Evolutionary conservation across 148 eudicot genomes (phyloP).

Genomic region (Limonium bicolor): DNA sequence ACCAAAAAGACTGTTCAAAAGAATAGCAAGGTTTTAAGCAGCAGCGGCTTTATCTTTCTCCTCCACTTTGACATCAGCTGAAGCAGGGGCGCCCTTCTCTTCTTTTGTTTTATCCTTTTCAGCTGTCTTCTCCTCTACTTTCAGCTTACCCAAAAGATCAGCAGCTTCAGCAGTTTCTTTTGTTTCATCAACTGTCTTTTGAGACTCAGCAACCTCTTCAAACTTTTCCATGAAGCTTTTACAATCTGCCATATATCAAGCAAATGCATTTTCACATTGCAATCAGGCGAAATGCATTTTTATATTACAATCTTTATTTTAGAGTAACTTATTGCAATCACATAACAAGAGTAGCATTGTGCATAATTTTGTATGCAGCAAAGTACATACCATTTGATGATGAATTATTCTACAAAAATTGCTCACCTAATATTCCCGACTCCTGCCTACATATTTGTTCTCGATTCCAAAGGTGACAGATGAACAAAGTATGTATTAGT

Average conservation of each 20-base stretch:
- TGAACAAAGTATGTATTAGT: too few relatives aligned
- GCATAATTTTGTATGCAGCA: too few relatives aligned
- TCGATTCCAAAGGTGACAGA: too few relatives aligned
- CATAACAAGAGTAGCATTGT: neutral
- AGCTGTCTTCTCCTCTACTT: slow-evolving; percentile 37
- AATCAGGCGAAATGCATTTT: neutral
- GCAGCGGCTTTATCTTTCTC: too few relatives aligned
- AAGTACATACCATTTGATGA: too few relatives aligned
- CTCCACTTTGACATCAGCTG: slow-evolving; percentile 1
- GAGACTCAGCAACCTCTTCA: slow-evolving; percentile 71
- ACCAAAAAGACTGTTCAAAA: too few relatives aligned
- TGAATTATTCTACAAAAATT: too few relatives aligned
- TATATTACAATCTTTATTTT: too few relatives aligned
- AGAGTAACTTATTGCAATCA: neutral
- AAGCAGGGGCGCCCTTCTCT: slow-evolving; percentile 13
- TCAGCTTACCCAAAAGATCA: slow-evolving; percentile 51
- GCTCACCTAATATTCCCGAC: too few relatives aligned
- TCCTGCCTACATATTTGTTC: too few relatives aligned
- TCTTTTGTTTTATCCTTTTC: too few relatives aligned
- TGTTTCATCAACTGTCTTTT: slow-evolving; percentile 34
- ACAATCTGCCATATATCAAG: slow-evolving; percentile 34
- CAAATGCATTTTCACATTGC: neutral
- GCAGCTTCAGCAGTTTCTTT: slow-evolving; percentile 51
- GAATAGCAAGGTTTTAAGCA: too few relatives aligned
- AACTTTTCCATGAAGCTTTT: slow-evolving; percentile 59